phyloP scores from a whole-genome alignment of 2,329 filamentous ascomycete genomes.

The Iodosphaeria phyllophila region DNA sequence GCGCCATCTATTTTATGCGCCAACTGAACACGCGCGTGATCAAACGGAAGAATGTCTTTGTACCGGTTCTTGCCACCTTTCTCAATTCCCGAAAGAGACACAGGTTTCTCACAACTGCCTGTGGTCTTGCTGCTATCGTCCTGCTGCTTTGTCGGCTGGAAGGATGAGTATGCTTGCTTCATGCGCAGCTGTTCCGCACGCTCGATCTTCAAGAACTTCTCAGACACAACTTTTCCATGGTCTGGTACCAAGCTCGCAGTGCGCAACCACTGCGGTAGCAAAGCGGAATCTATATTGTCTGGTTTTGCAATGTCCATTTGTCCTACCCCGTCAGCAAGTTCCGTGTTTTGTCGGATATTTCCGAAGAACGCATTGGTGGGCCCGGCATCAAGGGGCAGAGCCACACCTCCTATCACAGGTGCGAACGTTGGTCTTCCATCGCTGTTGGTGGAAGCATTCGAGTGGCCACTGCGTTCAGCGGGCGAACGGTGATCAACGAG shows the following conservation, averaged over 20 bases:
- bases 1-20: slow-evolving; percentile 43
- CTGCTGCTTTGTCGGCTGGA: slow-evolving; percentile 14
- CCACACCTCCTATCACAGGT: slow-evolving; percentile 78
- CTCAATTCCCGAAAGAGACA: slow-evolving; percentile 80
- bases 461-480: slow-evolving; percentile 30
- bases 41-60: slow-evolving; percentile 94
- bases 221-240: slow-evolving; percentile 61
- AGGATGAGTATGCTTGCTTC: slow-evolving; percentile 50
- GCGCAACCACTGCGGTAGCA: slow-evolving; percentile 61
- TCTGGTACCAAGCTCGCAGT: slow-evolving; percentile 47
- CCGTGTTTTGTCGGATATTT: slow-evolving; percentile 94
- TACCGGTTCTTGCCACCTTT: slow-evolving; percentile 93
- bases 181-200: slow-evolving; percentile 78
- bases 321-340: slow-evolving; percentile 81
- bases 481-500: slow-evolving; percentile 36
- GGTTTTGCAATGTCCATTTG: slow-evolving; percentile 45
- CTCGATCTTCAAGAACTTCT: slow-evolving; percentile 73
- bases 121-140: too few relatives aligned
- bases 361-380: slow-evolving; percentile 79
- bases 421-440: slow-evolving; percentile 27
- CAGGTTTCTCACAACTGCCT: too few relatives aligned
- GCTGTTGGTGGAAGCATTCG: slow-evolving; percentile 23
- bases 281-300: slow-evolving; percentile 22
- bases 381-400: slow-evolving; percentile 51
- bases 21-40: slow-evolving; percentile 75